A percentile compares a stretch with the other conserved stretches of the same genome.
phyloP scores from a whole-genome alignment of 1,284 basidiomycete genomes.

The Cryptococcus amylolentus region DNA sequence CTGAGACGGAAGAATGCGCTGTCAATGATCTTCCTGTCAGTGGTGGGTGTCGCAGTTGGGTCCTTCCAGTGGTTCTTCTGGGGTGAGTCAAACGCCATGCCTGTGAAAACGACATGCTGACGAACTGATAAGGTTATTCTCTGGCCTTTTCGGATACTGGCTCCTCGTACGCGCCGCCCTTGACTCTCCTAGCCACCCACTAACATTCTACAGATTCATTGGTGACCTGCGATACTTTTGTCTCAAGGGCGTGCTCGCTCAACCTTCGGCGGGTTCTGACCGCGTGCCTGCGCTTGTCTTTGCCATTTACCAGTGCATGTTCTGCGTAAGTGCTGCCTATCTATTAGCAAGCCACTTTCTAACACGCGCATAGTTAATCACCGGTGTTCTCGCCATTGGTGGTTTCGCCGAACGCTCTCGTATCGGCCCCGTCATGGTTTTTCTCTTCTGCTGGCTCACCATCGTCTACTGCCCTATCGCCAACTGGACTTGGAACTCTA shows the following conservation, averaged over 20 bases:
- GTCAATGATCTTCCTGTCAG: conserved; percentile 82
- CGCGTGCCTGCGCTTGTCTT: conserved; percentile 80
- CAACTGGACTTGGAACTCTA: conserved; percentile 89
- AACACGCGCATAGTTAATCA: conserved; percentile 50
- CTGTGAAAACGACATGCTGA: neutral
- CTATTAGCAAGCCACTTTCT: neutral
- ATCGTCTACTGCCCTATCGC: conserved; percentile 91
- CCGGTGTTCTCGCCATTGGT: conserved; percentile 69
- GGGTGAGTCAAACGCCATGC: conserved; percentile 22
- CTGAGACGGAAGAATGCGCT: conserved; percentile 84
- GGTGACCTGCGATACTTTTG: conserved; percentile 68
- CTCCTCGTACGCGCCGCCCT: conserved; percentile 20
- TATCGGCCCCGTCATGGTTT: conserved; percentile 80
- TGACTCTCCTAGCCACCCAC: neutral
- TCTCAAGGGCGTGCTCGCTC: conserved; percentile 71
- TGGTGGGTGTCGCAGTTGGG: conserved; percentile 71
- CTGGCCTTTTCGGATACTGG: conserved; percentile 52
- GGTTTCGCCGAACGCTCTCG: conserved; percentile 88
- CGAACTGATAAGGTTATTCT: conserved; percentile 37
- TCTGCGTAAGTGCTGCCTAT: conserved; percentile 32
- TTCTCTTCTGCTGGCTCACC: conserved; percentile 88
- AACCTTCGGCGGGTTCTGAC: conserved; percentile 65
- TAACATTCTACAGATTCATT: conserved; percentile 47
- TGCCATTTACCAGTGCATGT: conserved; percentile 62
- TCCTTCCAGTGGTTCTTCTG: conserved; percentile 55